Percentiles rank a stretch among this genome's conserved stretches.
These are phyloP conservation scores for Ascoidea asiatica DNA, from an alignment of 805 yeast species.

Conservation along the genomic window DNA sequence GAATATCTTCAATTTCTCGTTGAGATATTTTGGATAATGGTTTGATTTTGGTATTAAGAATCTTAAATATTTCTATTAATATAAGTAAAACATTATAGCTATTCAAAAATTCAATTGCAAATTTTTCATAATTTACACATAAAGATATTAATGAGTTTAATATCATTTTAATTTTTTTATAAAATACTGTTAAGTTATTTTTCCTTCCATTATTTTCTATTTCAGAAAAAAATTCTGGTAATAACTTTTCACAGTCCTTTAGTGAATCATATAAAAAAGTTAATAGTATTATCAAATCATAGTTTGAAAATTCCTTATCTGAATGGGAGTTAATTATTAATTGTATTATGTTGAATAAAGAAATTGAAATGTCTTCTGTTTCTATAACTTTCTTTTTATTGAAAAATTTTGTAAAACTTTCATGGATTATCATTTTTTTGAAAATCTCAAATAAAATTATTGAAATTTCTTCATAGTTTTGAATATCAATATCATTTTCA, in stretches of 20 bases:
- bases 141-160: conserved; percentile 28
- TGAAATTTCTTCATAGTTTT: conserved; percentile 8
- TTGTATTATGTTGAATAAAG: conserved; percentile 19
- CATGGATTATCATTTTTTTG: conserved; percentile 17
- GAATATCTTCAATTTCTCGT: background rate
- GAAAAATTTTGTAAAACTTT: conserved; percentile 19
- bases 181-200: background rate
- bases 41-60: conserved; percentile 27
- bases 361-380: background rate
- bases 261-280: conserved; percentile 1
- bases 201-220: background rate
- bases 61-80: conserved; percentile 23
- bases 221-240: too few relatives aligned
- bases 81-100: conserved; percentile 23
- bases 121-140: conserved; percentile 25
- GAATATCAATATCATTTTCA: background rate
- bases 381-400: conserved; percentile 1
- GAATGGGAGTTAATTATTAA: conserved; percentile 12
- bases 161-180: conserved; percentile 8
- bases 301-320: background rate
- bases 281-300: conserved; percentile 3
- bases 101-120: conserved; percentile 26
- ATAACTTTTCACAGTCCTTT: background rate
- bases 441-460: conserved; percentile 14
- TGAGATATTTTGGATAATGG: conserved; percentile 7